phyloP scores from a whole-genome alignment of 176 grass and related monocot genomes.

The Tillandsia leiboldiana region DNA sequence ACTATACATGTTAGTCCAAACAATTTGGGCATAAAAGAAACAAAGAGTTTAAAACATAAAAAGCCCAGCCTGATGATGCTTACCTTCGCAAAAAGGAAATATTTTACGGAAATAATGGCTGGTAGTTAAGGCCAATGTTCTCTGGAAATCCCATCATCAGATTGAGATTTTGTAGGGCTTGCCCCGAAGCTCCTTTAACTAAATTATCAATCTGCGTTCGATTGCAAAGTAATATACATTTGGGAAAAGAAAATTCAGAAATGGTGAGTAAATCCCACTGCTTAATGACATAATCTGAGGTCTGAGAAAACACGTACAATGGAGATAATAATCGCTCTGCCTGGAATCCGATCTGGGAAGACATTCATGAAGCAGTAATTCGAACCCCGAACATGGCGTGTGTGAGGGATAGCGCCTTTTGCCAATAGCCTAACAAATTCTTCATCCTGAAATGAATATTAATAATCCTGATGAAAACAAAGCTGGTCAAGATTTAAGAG shows the following conservation, averaged over 20 bases:
- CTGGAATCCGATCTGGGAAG: slow-evolving; percentile 83
- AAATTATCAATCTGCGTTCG: slow-evolving; percentile 86
- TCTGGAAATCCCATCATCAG: slow-evolving; percentile 96
- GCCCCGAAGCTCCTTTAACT: slow-evolving; percentile 94
- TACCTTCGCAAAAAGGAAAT: neutral
- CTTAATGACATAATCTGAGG: neutral
- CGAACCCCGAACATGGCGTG: slow-evolving; percentile 71
- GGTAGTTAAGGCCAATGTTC: slow-evolving; percentile 62
- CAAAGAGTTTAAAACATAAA: too few species aligned
- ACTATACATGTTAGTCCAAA: too few species aligned
- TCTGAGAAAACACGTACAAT: slow-evolving; percentile 47
- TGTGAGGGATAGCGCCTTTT: slow-evolving; percentile 53
- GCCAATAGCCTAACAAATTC: slow-evolving; percentile 79
- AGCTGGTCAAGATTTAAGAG: neutral
- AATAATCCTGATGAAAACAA: neutral
- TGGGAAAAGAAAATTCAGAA: neutral
- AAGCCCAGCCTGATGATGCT: neutral
- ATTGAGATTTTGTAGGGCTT: slow-evolving; percentile 97
- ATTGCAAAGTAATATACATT: neutral
- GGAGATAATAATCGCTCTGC: slow-evolving; percentile 79
- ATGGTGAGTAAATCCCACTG: neutral
- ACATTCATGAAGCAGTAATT: slow-evolving; percentile 96
- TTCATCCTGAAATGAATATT: slow-evolving; percentile 43
- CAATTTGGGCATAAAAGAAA: neutral
- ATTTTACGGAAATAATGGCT: slow-evolving; percentile 73